Evolutionary conservation across 192 early-diverging fungal genomes (phyloP), one percentile per base, ranked within the genome.

Genomic region (Pecoramyces ruminantium): DNA sequence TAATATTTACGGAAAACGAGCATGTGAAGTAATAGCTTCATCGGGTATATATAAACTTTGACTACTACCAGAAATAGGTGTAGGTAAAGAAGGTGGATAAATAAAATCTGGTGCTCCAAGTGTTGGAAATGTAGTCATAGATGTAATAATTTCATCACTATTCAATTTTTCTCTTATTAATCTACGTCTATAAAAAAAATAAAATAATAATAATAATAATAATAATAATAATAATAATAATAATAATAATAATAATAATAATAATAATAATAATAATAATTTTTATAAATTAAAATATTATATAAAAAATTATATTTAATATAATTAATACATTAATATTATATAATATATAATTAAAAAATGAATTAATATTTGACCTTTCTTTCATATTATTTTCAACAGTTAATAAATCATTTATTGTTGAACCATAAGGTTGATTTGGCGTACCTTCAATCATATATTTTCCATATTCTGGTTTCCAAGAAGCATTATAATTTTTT

Each of bases 381-480:
- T 86, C 79, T 58, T 87, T 86, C 97, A 99, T 99, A 87, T 94
- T 98, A 38, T 88, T 86, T 83, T 99, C 95, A 8, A 98, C 96
- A 28, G 85, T 87, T 28, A 94, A 84, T 28, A 98, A 84, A 82
- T 97, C 95, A 30, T 89, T 83, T 30, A 97, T 86, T 16, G 92
- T 91, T 28, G 92, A 89, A 79, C 94, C 95, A 85, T 98, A 99
- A 0, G 97, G 97, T 21, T 87, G 84, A 11, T 95, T 95, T 14
- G 97, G 97, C 0, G 97, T 97, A 87, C 89, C 90, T 87, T 98
- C 97, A 82, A 97, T 86, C 97, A 99, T 99, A 87, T 93, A 99
- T 30, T 95, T 89, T 25, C 94, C 97, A 85, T 96, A 99, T 84
- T 99, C 97, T 38, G 96, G 96, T 82, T 94, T 90, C 96, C 97